Evolutionary conservation across 495 filamentous ascomycete species (phyloP).

Genomic region (Apiosordaria backusii): DNA sequence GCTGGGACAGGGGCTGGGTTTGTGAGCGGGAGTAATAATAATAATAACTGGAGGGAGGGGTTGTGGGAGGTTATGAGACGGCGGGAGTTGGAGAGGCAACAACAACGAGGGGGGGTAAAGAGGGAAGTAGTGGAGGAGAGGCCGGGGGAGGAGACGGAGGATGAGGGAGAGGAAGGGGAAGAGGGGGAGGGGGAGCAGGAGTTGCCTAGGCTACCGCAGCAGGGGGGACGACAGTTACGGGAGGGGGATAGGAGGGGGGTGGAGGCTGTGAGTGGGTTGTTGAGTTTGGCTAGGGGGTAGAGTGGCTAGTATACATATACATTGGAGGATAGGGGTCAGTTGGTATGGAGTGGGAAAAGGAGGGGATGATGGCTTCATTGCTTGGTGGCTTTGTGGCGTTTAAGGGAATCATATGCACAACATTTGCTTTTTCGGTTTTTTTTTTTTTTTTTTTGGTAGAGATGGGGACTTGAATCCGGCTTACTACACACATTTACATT

Average conservation of each 20-base stretch:
- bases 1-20: not conserved
- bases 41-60: not conserved
- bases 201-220: not conserved
- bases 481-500: not conserved
- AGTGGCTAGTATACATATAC: conserved; percentile 2
- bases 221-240: no score
- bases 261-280: conserved; percentile 33
- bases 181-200: conserved; percentile 1
- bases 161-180: no score
- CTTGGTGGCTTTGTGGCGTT: not conserved
- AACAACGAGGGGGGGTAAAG: not conserved
- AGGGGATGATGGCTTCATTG: not conserved
- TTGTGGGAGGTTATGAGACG: conserved; percentile 4
- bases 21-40: not conserved
- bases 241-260: conserved; percentile 14
- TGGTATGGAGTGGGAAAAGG: not conserved
- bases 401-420: not conserved
- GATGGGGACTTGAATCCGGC: not conserved
- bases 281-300: conserved; percentile 33
- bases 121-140: not conserved
- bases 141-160: not conserved
- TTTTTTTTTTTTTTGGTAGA: not conserved
- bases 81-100: not conserved
- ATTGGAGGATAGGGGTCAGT: not conserved
- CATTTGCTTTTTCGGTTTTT: no score